phyloP scores from a whole-genome alignment of 495 filamentous ascomycete genomes.

The Trichoderma virens region DNA sequence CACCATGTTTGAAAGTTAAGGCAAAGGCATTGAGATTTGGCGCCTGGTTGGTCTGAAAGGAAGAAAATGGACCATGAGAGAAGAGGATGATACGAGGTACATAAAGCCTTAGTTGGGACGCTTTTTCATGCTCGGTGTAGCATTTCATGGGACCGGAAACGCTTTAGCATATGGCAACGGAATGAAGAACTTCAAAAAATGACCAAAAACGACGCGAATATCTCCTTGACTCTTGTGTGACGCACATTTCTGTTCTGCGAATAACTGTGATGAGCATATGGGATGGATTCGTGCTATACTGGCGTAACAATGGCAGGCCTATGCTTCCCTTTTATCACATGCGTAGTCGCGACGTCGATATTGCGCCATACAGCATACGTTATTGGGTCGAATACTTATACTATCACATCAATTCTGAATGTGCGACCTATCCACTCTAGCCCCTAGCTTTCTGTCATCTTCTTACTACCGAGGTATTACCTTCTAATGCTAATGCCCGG shows the following conservation, averaged over 20 bases:
- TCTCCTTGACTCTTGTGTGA: background rate
- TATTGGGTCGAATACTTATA: background rate
- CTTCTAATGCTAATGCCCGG: too few species aligned
- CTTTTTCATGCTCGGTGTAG: conserved; percentile 11
- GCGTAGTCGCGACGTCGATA: background rate
- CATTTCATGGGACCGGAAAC: conserved; percentile 9
- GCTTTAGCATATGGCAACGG: conserved; percentile 11
- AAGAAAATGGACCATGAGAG: conserved; percentile 2
- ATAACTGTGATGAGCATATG: background rate
- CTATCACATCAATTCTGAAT: too few species aligned
- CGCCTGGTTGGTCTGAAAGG: conserved; percentile 9
- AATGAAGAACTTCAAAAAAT: conserved; percentile 11
- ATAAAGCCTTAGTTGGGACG: conserved; percentile 8
- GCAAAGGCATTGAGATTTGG: conserved; percentile 9
- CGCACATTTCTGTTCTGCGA: background rate
- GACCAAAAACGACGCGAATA: background rate
- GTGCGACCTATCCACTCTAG: too few species aligned
- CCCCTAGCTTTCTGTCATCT: too few species aligned
- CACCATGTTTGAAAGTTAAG: conserved; percentile 5
- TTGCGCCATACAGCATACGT: background rate
- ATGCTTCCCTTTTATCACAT: background rate
- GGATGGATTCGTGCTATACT: background rate
- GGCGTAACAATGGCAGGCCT: background rate
- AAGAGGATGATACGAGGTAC: conserved; percentile 3
- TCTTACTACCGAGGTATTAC: too few species aligned